Base-by-base conservation (phyloP, 768 basidiomycete species). In the Leccinum subtestaceum region DNA sequence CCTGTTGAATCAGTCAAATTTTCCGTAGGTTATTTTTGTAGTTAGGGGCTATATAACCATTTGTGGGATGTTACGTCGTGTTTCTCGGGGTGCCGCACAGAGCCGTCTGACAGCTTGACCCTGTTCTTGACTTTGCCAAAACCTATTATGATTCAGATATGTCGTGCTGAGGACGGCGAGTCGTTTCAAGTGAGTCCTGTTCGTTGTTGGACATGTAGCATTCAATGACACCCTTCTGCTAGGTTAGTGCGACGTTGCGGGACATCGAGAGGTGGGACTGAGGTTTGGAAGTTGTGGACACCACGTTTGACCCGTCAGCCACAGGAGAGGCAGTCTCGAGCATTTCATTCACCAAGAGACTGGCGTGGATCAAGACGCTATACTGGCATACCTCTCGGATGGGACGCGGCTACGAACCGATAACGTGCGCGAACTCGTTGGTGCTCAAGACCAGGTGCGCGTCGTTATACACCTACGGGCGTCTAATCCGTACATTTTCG, bases 341-440 rank as follows among this genome's bases (percentile, higher is more conserved):
- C 59, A 74, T 9, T 91, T 92, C 62, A 69, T 94, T 9, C 81
- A 85, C 46, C 82, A 87, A 67, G 85, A 91, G 66, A 87, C 84
- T 47, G 87, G 87, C 8, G 77, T 92, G 17, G 84, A 87, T 52
- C 81, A 84, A 63, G 85, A 88, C 49, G 83, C 83, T 23, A 79
- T 88, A 10, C 76, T 93, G 32, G 89, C 89, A 2, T 94, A 91
- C 72, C 79, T 92, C 31, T 84, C 91, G 5, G 91, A 93, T 69
- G 91, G 91, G 4, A 80, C 84, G 47, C 82, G 92, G 53, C 74
- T 93, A 21, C 84, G 83, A 19, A 86, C 78, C 54, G 81, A 82
- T 59, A 93, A 91, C 68, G 70, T 92, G 56, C 82, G 89, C 36
- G 92, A 94, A 65, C 75, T 94, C 40, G 88, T 84, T 36, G 87